These are phyloP conservation scores for Metschnikowia dekortorum DNA, from an alignment of 805 yeast genomes.

Conservation along the genomic window DNA sequence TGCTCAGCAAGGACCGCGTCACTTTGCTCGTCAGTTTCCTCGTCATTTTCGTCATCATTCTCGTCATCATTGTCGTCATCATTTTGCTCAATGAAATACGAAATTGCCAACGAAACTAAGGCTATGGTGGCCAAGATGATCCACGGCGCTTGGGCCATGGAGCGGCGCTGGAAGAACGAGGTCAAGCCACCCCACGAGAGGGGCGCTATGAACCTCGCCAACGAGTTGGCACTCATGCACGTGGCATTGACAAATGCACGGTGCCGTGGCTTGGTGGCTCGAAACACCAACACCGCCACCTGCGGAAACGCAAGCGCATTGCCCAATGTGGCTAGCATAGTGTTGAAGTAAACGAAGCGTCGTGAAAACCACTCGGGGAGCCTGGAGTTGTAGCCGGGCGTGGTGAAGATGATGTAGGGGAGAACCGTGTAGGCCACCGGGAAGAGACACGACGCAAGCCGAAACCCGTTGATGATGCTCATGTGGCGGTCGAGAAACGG, in stretches of 20 bases:
- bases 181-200: constrained; percentile 48
- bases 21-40: too few relatives aligned
- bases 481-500: constrained; percentile 48
- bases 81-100: constrained; percentile 9
- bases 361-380: constrained; percentile 21
- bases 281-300: constrained; percentile 48
- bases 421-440: constrained; percentile 43
- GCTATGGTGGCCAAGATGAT: constrained; percentile 24
- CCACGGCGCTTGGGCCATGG: constrained; percentile 31
- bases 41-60: too few relatives aligned
- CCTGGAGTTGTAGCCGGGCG: constrained; percentile 28
- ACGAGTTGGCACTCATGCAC: constrained; percentile 48
- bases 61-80: too few relatives aligned
- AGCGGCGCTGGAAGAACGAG: constrained; percentile 23
- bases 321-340: constrained; percentile 30
- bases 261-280: constrained; percentile 49
- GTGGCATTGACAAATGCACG: constrained; percentile 59
- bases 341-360: constrained; percentile 23
- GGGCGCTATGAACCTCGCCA: constrained; percentile 57
- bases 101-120: constrained; percentile 7
- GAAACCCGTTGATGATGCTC: constrained; percentile 43
- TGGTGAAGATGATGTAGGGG: constrained; percentile 47
- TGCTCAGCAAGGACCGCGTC: too few relatives aligned
- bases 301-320: constrained; percentile 51
- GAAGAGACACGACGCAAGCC: constrained; percentile 35